Evolutionary conservation across 495 filamentous ascomycete genomes (phyloP).

Genomic region (Emericellopsis terricola): DNA sequence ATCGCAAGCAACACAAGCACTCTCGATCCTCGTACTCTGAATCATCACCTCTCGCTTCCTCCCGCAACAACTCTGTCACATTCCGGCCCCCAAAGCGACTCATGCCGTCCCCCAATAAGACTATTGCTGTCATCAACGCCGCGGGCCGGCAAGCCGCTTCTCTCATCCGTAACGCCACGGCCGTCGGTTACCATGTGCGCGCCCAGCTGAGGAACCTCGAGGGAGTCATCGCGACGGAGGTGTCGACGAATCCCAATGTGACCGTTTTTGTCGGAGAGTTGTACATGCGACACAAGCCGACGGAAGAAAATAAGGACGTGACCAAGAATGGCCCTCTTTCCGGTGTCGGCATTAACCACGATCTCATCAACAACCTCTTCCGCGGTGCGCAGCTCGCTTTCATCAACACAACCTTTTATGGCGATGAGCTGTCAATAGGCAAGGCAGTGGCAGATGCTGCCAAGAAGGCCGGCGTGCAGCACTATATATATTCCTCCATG

Average conservation of each 20-base stretch:
- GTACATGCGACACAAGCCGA: constrained; percentile 38
- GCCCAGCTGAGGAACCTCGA: constrained; percentile 74
- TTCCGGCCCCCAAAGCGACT: constrained; percentile 33
- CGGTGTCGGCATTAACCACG: constrained; percentile 32
- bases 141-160: constrained; percentile 87
- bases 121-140: constrained; percentile 82
- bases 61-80: constrained; percentile 27
- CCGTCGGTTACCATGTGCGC: constrained; percentile 77
- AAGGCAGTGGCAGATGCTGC: constrained; percentile 77
- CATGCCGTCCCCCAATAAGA: constrained; percentile 43
- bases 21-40: constrained; percentile 34
- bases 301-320: constrained; percentile 20
- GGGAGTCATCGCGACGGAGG: constrained; percentile 68
- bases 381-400: constrained; percentile 72
- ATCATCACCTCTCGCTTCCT: constrained; percentile 23
- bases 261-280: constrained; percentile 66
- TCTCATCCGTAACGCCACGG: constrained; percentile 77
- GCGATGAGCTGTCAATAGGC: constrained; percentile 82
- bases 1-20: constrained; percentile 27
- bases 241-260: constrained; percentile 64
- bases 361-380: constrained; percentile 64
- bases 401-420: constrained; percentile 97
- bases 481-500: constrained; percentile 94
- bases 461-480: constrained; percentile 64
- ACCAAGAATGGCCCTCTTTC: constrained; percentile 22